Percentiles rank a stretch among this genome's conserved stretches.
These are phyloP conservation scores for Claviceps maximensis DNA, from an alignment of 2,329 filamentous ascomycete genomes.

Conservation along the genomic window DNA sequence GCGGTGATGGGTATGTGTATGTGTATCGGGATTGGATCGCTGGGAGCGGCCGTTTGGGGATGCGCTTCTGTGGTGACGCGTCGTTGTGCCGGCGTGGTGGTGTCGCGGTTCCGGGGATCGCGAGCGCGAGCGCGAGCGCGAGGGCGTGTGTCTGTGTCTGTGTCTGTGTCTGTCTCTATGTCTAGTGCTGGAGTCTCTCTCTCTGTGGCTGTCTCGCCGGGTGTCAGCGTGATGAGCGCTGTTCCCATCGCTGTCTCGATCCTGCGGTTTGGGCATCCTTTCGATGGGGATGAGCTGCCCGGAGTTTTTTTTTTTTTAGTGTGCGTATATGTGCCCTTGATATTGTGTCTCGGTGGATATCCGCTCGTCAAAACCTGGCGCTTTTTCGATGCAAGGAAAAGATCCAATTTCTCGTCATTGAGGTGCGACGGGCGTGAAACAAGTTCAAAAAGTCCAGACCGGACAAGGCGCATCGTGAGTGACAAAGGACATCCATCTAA, in stretches of 20 bases:
- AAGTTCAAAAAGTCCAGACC: background rate
- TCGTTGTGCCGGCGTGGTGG: background rate
- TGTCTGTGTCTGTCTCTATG: background rate
- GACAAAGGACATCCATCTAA: background rate
- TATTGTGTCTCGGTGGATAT: background rate
- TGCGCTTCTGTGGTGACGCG: background rate
- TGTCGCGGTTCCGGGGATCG: background rate
- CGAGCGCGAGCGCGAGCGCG: background rate
- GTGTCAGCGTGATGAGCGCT: background rate
- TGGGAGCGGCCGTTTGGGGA: constrained; percentile 10
- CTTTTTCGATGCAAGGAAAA: background rate
- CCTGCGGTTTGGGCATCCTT: background rate
- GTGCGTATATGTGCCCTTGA: background rate
- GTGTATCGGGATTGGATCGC: no score
- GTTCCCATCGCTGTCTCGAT: background rate
- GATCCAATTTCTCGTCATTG: background rate
- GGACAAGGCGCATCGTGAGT: background rate
- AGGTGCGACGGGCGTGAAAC: background rate
- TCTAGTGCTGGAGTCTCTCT: background rate
- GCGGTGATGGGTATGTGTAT: constrained; percentile 13
- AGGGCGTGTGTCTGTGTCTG: background rate
- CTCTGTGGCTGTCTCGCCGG: background rate
- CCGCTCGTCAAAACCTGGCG: background rate
- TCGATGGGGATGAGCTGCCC: background rate
- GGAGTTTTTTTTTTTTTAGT: background rate